Percentiles rank a stretch among this genome's conserved stretches.
Evolutionary conservation across 2,329 filamentous ascomycete species (phyloP).

Genomic region (Chaetomiaceae sp.): DNA sequence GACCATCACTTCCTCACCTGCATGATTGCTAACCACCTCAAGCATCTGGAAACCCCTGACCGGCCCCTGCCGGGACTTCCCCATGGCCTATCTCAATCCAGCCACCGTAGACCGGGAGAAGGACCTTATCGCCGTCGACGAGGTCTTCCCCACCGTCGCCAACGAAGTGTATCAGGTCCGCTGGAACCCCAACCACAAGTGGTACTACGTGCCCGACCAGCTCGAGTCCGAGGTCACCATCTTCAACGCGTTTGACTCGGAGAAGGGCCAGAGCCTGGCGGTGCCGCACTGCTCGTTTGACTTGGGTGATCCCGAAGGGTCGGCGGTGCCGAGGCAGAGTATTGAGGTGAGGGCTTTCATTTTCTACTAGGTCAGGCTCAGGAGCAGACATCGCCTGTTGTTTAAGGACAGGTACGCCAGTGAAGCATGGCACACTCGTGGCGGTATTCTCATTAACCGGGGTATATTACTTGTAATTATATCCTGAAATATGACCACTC

Average conservation of each 20-base stretch:
- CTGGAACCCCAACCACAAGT: background rate
- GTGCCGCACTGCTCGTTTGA: background rate
- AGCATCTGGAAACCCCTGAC: background rate
- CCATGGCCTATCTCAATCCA: background rate
- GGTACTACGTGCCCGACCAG: background rate
- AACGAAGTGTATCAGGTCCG: conserved; percentile 1
- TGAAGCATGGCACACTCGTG: too few species aligned
- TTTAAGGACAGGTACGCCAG: too few species aligned
- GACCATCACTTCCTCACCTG: background rate
- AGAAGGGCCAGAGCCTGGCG: background rate
- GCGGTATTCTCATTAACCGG: too few species aligned
- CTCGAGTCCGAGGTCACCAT: background rate
- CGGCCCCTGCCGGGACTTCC: background rate
- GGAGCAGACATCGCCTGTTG: too few species aligned
- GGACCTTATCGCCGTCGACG: background rate
- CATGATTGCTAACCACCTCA: background rate
- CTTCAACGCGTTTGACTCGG: conserved; percentile 1
- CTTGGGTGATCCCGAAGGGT: background rate
- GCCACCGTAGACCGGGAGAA: background rate
- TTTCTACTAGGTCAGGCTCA: background rate
- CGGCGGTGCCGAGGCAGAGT: background rate
- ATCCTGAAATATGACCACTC: too few species aligned
- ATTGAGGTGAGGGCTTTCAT: background rate
- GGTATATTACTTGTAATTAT: too few species aligned
- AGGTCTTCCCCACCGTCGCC: background rate